phyloP scores from a whole-genome alignment of 2,329 filamentous ascomycete species.

The Neoscytalidium dimidiatum region DNA sequence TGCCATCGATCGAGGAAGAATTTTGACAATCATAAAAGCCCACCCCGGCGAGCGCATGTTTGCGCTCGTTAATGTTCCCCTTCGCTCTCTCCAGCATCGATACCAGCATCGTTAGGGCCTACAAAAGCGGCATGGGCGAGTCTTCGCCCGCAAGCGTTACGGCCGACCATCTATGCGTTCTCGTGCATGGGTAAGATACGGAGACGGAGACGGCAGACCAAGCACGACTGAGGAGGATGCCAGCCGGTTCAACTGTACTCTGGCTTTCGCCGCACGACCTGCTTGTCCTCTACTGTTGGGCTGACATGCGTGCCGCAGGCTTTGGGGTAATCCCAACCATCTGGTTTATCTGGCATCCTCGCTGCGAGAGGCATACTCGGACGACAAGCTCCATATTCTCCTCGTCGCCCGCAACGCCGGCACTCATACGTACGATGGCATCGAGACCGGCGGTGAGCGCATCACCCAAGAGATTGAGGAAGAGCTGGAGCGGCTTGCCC shows the following conservation, averaged over 20 bases:
- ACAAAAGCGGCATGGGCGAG: constrained; percentile 24
- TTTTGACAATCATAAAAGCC: constrained; percentile 15
- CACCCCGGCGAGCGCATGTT: constrained; percentile 15
- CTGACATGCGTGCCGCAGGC: constrained; percentile 43
- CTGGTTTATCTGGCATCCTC: constrained; percentile 68
- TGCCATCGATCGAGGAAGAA: background rate
- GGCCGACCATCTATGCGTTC: constrained; percentile 68
- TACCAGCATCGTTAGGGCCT: constrained; percentile 20
- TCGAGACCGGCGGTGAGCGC: constrained; percentile 69
- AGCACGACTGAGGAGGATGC: background rate
- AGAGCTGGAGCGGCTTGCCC: constrained; percentile 54
- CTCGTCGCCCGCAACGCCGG: constrained; percentile 73
- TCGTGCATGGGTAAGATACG: constrained; percentile 69
- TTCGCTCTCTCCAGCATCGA: constrained; percentile 31
- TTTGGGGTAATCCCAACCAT: constrained; percentile 80
- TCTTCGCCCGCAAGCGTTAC: constrained; percentile 18
- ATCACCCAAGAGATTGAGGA: constrained; percentile 65
- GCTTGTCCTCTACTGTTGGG: background rate
- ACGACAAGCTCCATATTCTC: constrained; percentile 68
- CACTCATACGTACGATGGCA: constrained; percentile 68
- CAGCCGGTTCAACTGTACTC: background rate
- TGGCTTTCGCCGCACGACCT: background rate
- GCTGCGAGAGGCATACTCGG: constrained; percentile 61
- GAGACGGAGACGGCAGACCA: background rate
- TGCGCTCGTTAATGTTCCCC: constrained; percentile 22